Percentiles rank a stretch among this genome's conserved stretches.
Evolutionary conservation across 306 rosid genomes (phyloP).

Genomic region (Cucumis cinereus): DNA sequence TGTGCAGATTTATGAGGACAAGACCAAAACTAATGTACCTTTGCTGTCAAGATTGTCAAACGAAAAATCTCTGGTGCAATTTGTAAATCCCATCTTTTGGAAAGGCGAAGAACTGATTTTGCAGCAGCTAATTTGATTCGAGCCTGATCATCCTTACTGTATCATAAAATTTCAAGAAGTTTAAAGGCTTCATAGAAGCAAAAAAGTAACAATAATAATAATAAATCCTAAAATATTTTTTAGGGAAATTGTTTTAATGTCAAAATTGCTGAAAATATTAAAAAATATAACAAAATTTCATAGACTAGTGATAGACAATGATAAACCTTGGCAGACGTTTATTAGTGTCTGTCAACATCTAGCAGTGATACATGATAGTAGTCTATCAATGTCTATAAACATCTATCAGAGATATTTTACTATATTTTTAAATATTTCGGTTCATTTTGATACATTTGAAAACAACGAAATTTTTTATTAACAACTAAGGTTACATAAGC

Average conservation of each 20-base stretch:
- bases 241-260: too few species aligned
- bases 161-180: constrained; percentile 14
- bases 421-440: too few species aligned
- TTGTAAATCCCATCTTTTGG: constrained; percentile 78
- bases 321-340: too few species aligned
- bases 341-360: too few species aligned
- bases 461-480: neutral
- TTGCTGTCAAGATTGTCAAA: constrained; percentile 41
- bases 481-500: neutral
- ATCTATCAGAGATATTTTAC: too few species aligned
- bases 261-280: too few species aligned
- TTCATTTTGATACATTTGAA: too few species aligned
- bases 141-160: constrained; percentile 45
- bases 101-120: constrained; percentile 64
- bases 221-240: neutral
- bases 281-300: too few species aligned
- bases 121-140: constrained; percentile 70
- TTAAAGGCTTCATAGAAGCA: constrained; percentile 9
- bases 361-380: too few species aligned
- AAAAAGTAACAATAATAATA: neutral
- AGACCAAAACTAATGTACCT: constrained; percentile 33
- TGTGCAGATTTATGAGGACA: neutral
- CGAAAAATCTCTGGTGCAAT: constrained; percentile 57
- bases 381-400: too few species aligned
- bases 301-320: too few species aligned